Evolutionary conservation across 805 yeast species (phyloP), one percentile per base, ranked within the genome.

Genomic region (Saturnispora hagleri): DNA sequence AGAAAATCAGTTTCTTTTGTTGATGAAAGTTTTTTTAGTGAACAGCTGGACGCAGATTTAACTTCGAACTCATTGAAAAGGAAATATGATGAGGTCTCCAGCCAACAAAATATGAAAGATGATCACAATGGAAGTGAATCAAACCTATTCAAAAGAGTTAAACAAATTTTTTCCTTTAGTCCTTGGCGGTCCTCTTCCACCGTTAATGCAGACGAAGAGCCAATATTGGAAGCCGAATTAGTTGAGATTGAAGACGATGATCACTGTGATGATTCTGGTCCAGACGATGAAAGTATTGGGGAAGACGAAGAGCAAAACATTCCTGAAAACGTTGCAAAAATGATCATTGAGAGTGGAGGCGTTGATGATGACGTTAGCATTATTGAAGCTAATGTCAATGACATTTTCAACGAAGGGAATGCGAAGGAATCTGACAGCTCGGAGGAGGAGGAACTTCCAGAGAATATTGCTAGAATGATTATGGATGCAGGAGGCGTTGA

Each of bases 231-330:
- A 12, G 45, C 38, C 7, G 40, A 50, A 7, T n/a, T 44, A 20
- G 20, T 36, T 36, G 52, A 44, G 18, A 17, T 41, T 15, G 51
- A 48, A 41, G 51, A 42, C 17, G 50, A 40, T 15, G 46, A 38
- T 3, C 51, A 2, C 15, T 40, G 33, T 7, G 47, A 55, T 4
- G 60, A 52, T 8, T 31, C 48, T 15, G 57, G 54, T 9, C 24
- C 47, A 17, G 57, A 27, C 3, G 46, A 38, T 35, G 47, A 20
- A 41, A 18, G 45, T n/a, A 43, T 35, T 20, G 51, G 48, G 1
- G 48, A 43, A 12, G 42, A 43, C 20, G 56, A 53, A 28, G 60
- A 42, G 52, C 3, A 27, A 43, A 46, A 54, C 51, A 26, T 47
- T 36, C 24, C 55, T 46, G 36, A n/a, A 24, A 44, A 47, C 22